Evolutionary conservation across 73 alveolate species (phyloP).

Genomic region (Paramecium pentaurelia): DNA sequence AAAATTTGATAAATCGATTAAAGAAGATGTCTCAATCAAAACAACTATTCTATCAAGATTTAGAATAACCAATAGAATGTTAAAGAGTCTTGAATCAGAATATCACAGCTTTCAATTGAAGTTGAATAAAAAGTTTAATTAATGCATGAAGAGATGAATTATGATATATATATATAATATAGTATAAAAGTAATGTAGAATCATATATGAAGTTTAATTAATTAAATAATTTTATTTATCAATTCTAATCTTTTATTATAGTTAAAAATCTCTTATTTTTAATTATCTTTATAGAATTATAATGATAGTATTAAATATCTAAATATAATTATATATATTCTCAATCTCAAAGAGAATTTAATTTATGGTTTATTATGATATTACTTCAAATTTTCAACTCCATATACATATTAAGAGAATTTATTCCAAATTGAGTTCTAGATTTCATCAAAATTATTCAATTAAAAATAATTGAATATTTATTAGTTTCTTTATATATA

Average conservation of each 20-base stretch:
- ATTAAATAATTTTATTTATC: not conserved
- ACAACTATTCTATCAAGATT: not conserved
- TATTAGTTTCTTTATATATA: too few relatives aligned
- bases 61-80: conserved; percentile 3
- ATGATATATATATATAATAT: not conserved
- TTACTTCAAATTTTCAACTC: too few relatives aligned
- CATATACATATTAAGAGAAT: too few relatives aligned
- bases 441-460: too few relatives aligned
- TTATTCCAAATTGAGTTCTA: too few relatives aligned
- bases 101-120: conserved; percentile 22
- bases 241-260: not conserved
- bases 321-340: too few relatives aligned
- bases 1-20: not conserved
- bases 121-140: not conserved
- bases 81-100: conserved; percentile 28
- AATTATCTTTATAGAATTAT: not conserved
- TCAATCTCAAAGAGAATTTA: too few relatives aligned
- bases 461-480: too few relatives aligned
- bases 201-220: not conserved
- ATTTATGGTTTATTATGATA: too few relatives aligned
- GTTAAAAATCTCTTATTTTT: not conserved
- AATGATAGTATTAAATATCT: not conserved
- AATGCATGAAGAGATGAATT: not conserved
- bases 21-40: not conserved
- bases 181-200: not conserved